phyloP scores from a whole-genome alignment of 1,139 yeast genomes.

The Sugiyamaella xylanicola region DNA sequence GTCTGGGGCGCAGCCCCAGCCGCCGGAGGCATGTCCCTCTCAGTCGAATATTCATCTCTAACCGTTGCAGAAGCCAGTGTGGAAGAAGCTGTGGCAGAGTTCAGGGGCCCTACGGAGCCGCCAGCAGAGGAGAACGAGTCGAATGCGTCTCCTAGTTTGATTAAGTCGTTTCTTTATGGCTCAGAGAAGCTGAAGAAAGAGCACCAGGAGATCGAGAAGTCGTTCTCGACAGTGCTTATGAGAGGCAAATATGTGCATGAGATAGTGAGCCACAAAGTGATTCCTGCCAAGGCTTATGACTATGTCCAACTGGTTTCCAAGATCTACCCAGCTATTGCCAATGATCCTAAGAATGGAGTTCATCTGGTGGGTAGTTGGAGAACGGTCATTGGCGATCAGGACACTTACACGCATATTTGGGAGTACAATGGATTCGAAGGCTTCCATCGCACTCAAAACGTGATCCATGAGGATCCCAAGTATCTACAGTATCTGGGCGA shows the following conservation, averaged over 20 bases:
- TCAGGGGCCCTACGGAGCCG: conserved; percentile 26
- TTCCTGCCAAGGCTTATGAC: conserved; percentile 42
- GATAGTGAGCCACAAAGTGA: conserved; percentile 44
- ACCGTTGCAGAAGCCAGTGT: conserved; percentile 18
- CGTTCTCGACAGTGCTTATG: conserved; percentile 44
- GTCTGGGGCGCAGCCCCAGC: neutral
- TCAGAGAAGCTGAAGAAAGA: conserved; percentile 42
- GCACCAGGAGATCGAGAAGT: conserved; percentile 41
- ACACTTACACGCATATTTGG: conserved; percentile 47
- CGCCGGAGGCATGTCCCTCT: neutral
- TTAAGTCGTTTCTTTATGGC: conserved; percentile 46
- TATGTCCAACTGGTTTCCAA: conserved; percentile 43
- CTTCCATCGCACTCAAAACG: conserved; percentile 45
- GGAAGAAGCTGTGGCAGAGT: conserved; percentile 27
- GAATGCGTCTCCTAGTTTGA: conserved; percentile 32
- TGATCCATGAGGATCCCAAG: conserved; percentile 39
- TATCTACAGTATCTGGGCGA: conserved; percentile 40
- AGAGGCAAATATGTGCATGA: conserved; percentile 50
- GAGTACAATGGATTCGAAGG: conserved; percentile 49
- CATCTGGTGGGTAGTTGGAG: conserved; percentile 49
- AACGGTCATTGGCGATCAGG: conserved; percentile 46
- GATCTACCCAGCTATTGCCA: conserved; percentile 42
- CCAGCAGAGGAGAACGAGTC: conserved; percentile 23
- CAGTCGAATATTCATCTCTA: neutral
- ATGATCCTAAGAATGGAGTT: conserved; percentile 40